Base-by-base conservation (phyloP, 441 rosid genomes). In the Metrosideros polymorpha region DNA sequence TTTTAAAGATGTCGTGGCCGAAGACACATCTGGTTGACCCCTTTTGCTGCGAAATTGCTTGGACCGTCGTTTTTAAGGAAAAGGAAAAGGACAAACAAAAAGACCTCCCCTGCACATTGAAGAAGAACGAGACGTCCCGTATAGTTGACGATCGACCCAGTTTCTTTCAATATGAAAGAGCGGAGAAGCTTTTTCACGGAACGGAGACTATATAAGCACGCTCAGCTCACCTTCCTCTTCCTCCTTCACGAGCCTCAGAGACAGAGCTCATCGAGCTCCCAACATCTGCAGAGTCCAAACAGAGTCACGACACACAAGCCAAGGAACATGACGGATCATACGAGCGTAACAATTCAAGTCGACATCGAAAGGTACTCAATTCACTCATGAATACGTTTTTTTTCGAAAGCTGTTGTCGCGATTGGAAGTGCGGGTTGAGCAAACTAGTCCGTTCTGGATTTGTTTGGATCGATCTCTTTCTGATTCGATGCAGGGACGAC, bases 371-470 rank as follows among this genome's bases (percentile, higher is more conserved):
- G 76, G 42, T 63, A 32, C 25, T 63, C 6, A 5, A 63, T 8
- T 8, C 6, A 2, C 43, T 17, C 76, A 17, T 3, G 25, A 30
- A 30, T 63, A 17, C 45, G 9, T 66, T 0, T 0, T 0, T 0
- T 63, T 19, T 63, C 6, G 2, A 18, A 27, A 57, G 12, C 43
- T 22, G 25, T 63, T 32, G 25, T 63, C 25, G 0, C 25, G 9
- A 2, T 19, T 19, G 13, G 25, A 15, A 63, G 43, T 19, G 12
- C 6, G 10, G 76, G 76, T 42, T 12, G 0, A 32, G 76, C 27
- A 35, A 32, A 27, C 8, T 6, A 39, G 7, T 12, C n/a, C 13
- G 10, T 71, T 24, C 79, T 71, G 19, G 43, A 71, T 35, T 42
- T 24, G 15, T 39, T 71, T 39, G 35, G 47, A 35, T 71, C 15